A percentile compares a stretch with the other conserved stretches of the same genome.
These are phyloP conservation scores for Niveomyces coronatus DNA, from an alignment of 2,329 filamentous ascomycete species.

Conservation along the genomic window DNA sequence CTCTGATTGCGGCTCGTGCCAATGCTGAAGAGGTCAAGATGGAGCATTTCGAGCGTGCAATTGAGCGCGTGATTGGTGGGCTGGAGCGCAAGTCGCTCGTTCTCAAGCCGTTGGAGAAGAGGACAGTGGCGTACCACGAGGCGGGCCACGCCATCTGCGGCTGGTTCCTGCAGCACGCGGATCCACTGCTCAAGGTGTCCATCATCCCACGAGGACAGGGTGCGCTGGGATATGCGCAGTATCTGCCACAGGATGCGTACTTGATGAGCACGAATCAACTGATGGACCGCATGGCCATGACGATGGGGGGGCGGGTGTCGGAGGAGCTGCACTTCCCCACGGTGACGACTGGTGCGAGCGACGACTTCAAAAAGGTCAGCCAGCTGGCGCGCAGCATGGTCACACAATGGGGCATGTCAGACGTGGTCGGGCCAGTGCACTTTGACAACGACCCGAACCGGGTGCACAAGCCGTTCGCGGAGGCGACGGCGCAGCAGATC, in stretches of 20 bases:
- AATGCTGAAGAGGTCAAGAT: conserved; percentile 75
- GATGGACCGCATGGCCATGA: conserved; percentile 99
- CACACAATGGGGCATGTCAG: conserved; percentile 98
- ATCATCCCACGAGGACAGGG: conserved; percentile 96
- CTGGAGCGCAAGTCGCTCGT: conserved; percentile 96
- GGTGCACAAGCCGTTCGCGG: conserved; percentile 90
- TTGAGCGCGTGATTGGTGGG: conserved; percentile 92
- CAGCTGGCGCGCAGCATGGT: conserved; percentile 96
- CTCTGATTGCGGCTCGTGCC: conserved; percentile 78
- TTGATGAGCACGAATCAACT: conserved; percentile 92
- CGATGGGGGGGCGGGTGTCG: conserved; percentile 84
- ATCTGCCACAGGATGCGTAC: conserved; percentile 89
- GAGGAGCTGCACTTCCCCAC: conserved; percentile 96
- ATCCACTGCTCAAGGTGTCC: conserved; percentile 93
- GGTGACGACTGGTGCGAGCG: conserved; percentile 86
- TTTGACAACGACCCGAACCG: conserved; percentile 77
- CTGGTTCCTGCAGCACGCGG: conserved; percentile 95
- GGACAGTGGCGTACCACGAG: conserved; percentile 94
- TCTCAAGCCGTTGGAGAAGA: conserved; percentile 87
- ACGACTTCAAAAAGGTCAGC: conserved; percentile 98
- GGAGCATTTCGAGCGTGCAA: conserved; percentile 91
- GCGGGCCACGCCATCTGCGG: conserved; percentile 97
- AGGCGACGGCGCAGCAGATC: conserved; percentile 85
- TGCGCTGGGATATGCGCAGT: conserved; percentile 91
- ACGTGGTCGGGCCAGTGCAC: conserved; percentile 85